These are phyloP conservation scores for Jasminum sambac DNA, from an alignment of 257 asterid genomes.

Conservation along the genomic window DNA sequence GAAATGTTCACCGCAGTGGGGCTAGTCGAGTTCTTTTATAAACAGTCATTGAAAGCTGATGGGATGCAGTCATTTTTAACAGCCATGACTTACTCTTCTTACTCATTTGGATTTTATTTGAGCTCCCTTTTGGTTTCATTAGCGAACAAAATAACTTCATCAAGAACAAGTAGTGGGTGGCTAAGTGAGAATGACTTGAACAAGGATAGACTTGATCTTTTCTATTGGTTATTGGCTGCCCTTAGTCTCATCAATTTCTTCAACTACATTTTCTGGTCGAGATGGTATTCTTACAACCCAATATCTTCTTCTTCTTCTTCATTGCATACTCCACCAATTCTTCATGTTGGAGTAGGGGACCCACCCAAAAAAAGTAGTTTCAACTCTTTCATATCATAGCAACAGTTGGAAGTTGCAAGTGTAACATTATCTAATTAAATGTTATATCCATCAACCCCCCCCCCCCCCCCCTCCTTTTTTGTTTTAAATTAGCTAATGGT, in stretches of 20 bases:
- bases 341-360: neutral
- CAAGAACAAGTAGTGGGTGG: slow-evolving; percentile 46
- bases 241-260: slow-evolving; percentile 66
- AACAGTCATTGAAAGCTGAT: slow-evolving; percentile 42
- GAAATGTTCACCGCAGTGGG: slow-evolving; percentile 87
- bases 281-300: slow-evolving; percentile 61
- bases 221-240: slow-evolving; percentile 70
- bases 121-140: slow-evolving; percentile 62
- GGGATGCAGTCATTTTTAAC: slow-evolving; percentile 78
- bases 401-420: neutral
- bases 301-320: slow-evolving; percentile 8
- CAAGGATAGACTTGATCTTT: slow-evolving; percentile 64
- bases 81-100: slow-evolving; percentile 71
- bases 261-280: slow-evolving; percentile 66
- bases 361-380: neutral
- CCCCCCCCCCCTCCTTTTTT: neutral
- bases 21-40: slow-evolving; percentile 65
- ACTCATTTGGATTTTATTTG: slow-evolving; percentile 65
- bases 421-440: neutral
- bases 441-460: neutral
- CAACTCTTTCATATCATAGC: neutral
- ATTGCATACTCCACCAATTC: neutral
- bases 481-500: neutral
- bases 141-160: slow-evolving; percentile 50
- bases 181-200: slow-evolving; percentile 63